These are phyloP conservation scores for Dichotomocladium elegans DNA, from an alignment of 371 early-diverging fungal genomes.

Conservation along the genomic window DNA sequence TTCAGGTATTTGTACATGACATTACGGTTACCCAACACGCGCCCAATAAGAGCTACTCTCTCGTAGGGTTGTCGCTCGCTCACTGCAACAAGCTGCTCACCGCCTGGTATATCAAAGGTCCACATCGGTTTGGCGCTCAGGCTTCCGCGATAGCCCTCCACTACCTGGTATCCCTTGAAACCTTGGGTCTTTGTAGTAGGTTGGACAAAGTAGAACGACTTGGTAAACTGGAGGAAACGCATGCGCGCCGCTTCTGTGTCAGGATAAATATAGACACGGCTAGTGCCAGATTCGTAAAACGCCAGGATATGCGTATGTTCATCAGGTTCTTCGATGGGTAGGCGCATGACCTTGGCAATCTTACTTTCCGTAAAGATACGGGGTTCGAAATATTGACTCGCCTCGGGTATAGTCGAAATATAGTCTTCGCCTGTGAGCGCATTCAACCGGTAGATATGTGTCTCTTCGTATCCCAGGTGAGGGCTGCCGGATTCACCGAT, in stretches of 20 bases:
- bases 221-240: slow-evolving; percentile 44
- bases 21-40: slow-evolving; percentile 89
- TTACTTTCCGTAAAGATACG: slow-evolving; percentile 43
- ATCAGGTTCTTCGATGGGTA: slow-evolving; percentile 68
- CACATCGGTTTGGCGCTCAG: slow-evolving; percentile 53
- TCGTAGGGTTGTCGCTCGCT: slow-evolving; percentile 36
- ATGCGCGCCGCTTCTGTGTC: slow-evolving; percentile 44
- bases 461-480: slow-evolving; percentile 33
- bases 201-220: slow-evolving; percentile 57
- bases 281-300: slow-evolving; percentile 57
- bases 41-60: slow-evolving; percentile 82
- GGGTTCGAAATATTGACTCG: slow-evolving; percentile 47
- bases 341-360: slow-evolving; percentile 49
- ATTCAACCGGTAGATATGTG: slow-evolving; percentile 60
- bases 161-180: slow-evolving; percentile 50
- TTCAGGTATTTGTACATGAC: slow-evolving; percentile 96
- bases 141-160: slow-evolving; percentile 49
- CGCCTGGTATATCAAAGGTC: slow-evolving; percentile 57
- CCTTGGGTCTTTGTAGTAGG: slow-evolving; percentile 24
- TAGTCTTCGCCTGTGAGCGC: slow-evolving; percentile 71
- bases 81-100: slow-evolving; percentile 52
- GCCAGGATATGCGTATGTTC: slow-evolving; percentile 62
- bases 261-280: slow-evolving; percentile 60
- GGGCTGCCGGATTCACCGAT: slow-evolving; percentile 41
- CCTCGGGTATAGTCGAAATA: slow-evolving; percentile 24